Conservation (phyloP, 306 rosid species). For the Sicyos baderoa region DNA sequence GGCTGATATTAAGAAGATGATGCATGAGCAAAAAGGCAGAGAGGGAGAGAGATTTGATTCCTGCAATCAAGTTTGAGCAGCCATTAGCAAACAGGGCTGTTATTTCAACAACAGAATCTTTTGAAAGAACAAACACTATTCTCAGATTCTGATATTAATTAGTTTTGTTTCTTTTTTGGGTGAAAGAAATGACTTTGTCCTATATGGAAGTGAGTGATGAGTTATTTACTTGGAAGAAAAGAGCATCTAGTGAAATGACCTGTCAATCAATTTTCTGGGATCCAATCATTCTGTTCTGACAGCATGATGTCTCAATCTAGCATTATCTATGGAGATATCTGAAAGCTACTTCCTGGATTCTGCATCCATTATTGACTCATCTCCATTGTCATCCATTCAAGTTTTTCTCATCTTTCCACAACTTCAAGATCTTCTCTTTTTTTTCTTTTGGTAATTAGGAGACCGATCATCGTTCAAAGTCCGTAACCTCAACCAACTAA, state of each 20-base stretch:
- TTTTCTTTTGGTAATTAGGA: no score
- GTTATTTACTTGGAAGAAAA: no score
- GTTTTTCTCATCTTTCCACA: background rate
- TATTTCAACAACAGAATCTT: slow-evolving; percentile 13
- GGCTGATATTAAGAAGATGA: slow-evolving; percentile 23
- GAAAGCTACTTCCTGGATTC: slow-evolving; percentile 18
- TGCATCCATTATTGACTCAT: slow-evolving; percentile 10
- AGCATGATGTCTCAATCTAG: slow-evolving; percentile 15
- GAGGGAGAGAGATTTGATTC: background rate
- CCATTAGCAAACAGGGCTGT: slow-evolving; percentile 1
- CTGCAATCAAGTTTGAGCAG: background rate
- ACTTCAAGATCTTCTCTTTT: no score
- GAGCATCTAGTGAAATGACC: slow-evolving; percentile 16
- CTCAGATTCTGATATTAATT: slow-evolving; percentile 17
- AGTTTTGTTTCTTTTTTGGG: slow-evolving; percentile 9
- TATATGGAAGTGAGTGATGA: no score
- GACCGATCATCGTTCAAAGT: no score
- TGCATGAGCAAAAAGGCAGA: slow-evolving; percentile 18
- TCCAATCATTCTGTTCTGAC: slow-evolving; percentile 14
- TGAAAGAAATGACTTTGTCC: no score
- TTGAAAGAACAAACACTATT: slow-evolving; percentile 10
- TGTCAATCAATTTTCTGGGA: slow-evolving; percentile 7
- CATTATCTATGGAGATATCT: slow-evolving; percentile 13
- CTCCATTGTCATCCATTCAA: background rate
- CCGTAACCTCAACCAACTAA: no score